phyloP scores from a whole-genome alignment of 495 filamentous ascomycete genomes.

The Hyaloscypha finlandica region DNA sequence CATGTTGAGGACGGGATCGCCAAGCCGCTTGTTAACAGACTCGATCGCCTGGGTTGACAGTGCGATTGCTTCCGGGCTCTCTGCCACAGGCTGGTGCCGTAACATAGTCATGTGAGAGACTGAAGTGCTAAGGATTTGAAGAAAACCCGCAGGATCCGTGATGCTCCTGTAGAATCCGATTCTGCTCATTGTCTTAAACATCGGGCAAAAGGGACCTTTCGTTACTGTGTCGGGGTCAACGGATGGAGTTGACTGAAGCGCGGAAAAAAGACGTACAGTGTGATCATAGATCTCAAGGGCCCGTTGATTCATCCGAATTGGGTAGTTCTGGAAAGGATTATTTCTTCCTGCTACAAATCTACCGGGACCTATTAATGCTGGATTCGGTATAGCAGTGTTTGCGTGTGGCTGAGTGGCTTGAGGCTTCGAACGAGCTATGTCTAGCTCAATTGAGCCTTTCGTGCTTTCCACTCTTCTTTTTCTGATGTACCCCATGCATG shows the following conservation, averaged over 20 bases:
- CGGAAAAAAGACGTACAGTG: constrained; percentile 3
- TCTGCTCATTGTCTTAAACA: constrained; percentile 19
- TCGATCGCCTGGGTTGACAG: constrained; percentile 16
- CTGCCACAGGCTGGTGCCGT: neutral
- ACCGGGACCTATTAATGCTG: neutral
- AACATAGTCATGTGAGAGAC: constrained; percentile 11
- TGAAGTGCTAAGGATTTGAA: constrained; percentile 21
- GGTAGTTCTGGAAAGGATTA: constrained; percentile 17
- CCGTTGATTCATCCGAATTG: constrained; percentile 17
- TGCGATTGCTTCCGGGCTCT: constrained; percentile 15
- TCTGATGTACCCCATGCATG: constrained; percentile 17
- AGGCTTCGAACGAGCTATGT: constrained; percentile 2
- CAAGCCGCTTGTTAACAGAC: constrained; percentile 17
- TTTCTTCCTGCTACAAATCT: constrained; percentile 8
- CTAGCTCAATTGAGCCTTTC: constrained; percentile 4
- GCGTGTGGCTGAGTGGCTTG: neutral
- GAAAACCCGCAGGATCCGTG: constrained; percentile 14
- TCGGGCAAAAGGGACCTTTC: constrained; percentile 14
- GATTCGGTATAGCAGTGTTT: neutral
- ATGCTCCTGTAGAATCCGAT: constrained; percentile 19
- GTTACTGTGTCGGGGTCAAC: constrained; percentile 5
- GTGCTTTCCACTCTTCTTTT: constrained; percentile 1
- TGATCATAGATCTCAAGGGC: constrained; percentile 19
- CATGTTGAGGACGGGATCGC: constrained; percentile 6
- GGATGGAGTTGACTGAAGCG: neutral